phyloP scores from a whole-genome alignment of 495 filamentous ascomycete species.

The Tuber indicum region DNA sequence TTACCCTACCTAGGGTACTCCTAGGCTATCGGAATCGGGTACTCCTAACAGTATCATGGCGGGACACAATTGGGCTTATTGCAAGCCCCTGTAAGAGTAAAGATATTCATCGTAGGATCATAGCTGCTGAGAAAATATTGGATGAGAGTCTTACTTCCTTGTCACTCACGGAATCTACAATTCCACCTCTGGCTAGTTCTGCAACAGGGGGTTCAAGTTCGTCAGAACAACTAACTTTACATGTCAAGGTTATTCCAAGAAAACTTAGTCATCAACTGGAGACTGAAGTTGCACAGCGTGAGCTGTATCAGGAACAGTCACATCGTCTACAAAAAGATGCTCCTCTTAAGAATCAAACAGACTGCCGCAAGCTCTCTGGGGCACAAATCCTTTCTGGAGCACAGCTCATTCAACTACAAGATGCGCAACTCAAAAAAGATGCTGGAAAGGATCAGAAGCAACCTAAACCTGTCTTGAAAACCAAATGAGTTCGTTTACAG shows the following conservation, averaged over 20 bases:
- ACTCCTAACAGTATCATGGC: not conserved
- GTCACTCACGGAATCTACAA: not conserved
- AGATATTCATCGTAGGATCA: not conserved
- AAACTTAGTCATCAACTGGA: not conserved
- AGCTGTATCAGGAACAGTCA: not conserved
- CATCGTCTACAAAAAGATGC: not conserved
- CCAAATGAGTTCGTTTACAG: not conserved
- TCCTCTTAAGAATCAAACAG: not conserved
- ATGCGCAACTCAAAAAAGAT: not conserved
- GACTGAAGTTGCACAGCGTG: not conserved
- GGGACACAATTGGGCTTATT: not conserved
- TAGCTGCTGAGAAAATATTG: not conserved
- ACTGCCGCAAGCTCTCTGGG: not conserved
- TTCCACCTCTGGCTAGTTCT: not conserved
- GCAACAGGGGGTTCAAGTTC: not conserved
- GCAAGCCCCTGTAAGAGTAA: not conserved
- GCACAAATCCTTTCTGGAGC: not conserved
- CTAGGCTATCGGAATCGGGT: no score
- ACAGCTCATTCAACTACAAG: not conserved
- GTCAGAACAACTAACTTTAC: not conserved
- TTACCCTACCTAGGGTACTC: no score
- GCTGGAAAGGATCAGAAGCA: not conserved
- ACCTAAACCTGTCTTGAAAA: not conserved
- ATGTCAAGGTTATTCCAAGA: not conserved
- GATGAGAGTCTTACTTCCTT: not conserved